Percentiles rank a stretch among this genome's conserved stretches.
Conservation (phyloP, 2,329 filamentous ascomycete genomes). For the Penicillium sp. region DNA sequence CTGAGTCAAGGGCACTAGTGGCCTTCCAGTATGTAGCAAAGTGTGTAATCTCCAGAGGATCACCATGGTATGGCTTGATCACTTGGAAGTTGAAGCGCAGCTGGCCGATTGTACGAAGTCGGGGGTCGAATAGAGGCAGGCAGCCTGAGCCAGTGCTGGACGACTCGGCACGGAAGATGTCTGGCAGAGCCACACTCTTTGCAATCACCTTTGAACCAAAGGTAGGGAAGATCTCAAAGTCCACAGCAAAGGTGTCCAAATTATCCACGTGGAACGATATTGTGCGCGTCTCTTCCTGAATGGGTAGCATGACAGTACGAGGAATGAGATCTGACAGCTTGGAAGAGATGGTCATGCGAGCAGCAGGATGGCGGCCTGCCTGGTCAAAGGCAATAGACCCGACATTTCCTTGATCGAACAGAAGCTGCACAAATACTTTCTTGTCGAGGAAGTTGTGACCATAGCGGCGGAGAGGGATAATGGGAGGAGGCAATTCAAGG, state of each 20-base stretch:
- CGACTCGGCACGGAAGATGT: conserved; percentile 72
- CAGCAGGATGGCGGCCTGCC: conserved; percentile 91
- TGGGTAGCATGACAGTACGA: conserved; percentile 89
- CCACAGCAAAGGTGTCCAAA: conserved; percentile 85
- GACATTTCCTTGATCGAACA: conserved; percentile 66
- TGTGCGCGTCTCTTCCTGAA: conserved; percentile 91
- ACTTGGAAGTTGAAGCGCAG: conserved; percentile 94
- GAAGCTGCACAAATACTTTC: conserved; percentile 92
- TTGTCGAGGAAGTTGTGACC: conserved; percentile 98
- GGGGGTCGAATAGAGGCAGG: conserved; percentile 86
- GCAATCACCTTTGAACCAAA: conserved; percentile 98
- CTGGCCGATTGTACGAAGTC: conserved; percentile 86
- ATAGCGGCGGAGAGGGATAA: conserved; percentile 90
- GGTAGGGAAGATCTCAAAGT: conserved; percentile 96
- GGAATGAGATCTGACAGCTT: conserved; percentile 95
- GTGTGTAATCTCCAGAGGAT: conserved; percentile 92
- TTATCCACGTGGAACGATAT: conserved; percentile 97
- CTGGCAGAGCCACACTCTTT: conserved; percentile 86
- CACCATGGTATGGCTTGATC: conserved; percentile 91
- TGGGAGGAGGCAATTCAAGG: conserved; percentile 88
- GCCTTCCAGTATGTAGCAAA: conserved; percentile 99
- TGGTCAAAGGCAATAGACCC: conserved; percentile 94
- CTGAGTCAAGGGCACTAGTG: conserved; percentile 85
- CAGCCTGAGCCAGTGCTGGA: conserved; percentile 78
- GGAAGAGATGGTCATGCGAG: conserved; percentile 91